Evolutionary conservation across 1,139 yeast species (phyloP).

Genomic region (Geotrichum bryndzae): DNA sequence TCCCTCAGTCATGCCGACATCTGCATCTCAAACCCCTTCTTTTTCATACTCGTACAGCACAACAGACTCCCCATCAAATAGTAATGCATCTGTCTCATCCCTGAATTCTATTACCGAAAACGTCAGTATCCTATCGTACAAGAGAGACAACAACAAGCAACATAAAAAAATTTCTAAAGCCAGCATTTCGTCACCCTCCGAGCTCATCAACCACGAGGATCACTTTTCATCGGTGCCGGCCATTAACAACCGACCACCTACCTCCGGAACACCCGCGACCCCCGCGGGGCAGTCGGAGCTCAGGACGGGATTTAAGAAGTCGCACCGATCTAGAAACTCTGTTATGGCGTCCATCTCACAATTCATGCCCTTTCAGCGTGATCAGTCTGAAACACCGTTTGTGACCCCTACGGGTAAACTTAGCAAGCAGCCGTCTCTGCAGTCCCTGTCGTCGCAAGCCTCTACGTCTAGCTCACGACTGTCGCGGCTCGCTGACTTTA

Average conservation of each 20-base stretch:
- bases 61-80: neutral
- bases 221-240: constrained; percentile 18
- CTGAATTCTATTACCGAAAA: neutral
- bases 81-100: neutral
- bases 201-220: constrained; percentile 22
- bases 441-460: neutral
- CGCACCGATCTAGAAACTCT: constrained; percentile 12
- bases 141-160: constrained; percentile 22
- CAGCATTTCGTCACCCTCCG: constrained; percentile 26
- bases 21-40: constrained; percentile 3
- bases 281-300: neutral
- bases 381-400: neutral
- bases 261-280: neutral
- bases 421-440: neutral
- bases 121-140: constrained; percentile 20
- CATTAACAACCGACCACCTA: neutral
- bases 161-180: constrained; percentile 23
- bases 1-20: neutral
- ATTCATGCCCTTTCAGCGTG: constrained; percentile 7
- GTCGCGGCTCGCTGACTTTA: neutral
- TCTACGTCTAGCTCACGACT: neutral
- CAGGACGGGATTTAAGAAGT: neutral
- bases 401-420: neutral
- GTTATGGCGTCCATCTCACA: constrained; percentile 14
- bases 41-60: constrained; percentile 7